Conservation (phyloP, 2,329 filamentous ascomycete genomes). For the Torrubiellomyces zombiae region DNA sequence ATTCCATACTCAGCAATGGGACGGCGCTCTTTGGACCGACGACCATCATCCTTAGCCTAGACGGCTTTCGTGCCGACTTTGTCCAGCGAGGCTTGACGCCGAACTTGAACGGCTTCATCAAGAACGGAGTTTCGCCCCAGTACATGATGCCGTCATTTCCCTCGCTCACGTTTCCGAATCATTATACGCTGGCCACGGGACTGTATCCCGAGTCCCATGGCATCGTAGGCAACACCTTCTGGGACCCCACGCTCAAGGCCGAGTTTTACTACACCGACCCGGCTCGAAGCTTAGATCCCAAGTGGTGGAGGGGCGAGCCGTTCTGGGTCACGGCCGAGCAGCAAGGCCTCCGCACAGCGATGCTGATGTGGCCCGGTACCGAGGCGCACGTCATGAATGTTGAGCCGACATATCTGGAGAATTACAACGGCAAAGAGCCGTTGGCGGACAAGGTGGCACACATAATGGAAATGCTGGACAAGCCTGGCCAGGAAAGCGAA, state of each 20-base stretch:
- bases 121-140: constrained; percentile 70
- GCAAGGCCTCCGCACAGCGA: constrained; percentile 58
- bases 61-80: constrained; percentile 93
- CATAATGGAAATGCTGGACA: constrained; percentile 69
- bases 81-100: constrained; percentile 71
- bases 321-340: constrained; percentile 87
- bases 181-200: constrained; percentile 85
- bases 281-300: constrained; percentile 55
- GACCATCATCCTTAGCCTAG: constrained; percentile 82
- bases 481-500: constrained; percentile 52
- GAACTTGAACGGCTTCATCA: constrained; percentile 59
- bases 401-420: constrained; percentile 68
- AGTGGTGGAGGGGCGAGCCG: constrained; percentile 93
- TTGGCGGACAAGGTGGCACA: constrained; percentile 62
- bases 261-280: constrained; percentile 84
- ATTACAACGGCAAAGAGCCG: constrained; percentile 62
- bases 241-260: constrained; percentile 59
- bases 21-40: constrained; percentile 81
- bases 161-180: constrained; percentile 91
- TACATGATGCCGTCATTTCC: constrained; percentile 95
- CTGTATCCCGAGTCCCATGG: constrained; percentile 87
- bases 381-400: constrained; percentile 68
- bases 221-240: constrained; percentile 87
- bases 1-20: constrained; percentile 51
- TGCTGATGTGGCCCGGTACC: constrained; percentile 98